phyloP scores from a whole-genome alignment of 805 yeast genomes.

The Barnettozyma botsteinii region DNA sequence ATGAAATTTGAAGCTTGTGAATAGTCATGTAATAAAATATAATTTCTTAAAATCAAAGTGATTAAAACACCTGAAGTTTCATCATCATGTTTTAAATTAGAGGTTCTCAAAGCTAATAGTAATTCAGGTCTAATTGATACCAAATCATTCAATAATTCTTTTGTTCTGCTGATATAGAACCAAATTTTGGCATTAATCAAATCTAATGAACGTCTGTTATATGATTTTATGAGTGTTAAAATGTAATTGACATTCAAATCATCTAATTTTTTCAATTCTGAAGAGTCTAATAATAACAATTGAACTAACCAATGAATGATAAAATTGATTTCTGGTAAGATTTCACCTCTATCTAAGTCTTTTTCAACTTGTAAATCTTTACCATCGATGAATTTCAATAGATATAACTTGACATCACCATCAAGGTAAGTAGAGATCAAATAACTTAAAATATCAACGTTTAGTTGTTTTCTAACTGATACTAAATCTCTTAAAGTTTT shows the following conservation, averaged over 20 bases:
- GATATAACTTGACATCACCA: constrained; percentile 34
- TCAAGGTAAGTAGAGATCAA: constrained; percentile 56
- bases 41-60: constrained; percentile 80
- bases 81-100: constrained; percentile 84
- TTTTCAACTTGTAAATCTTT: constrained; percentile 32
- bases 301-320: constrained; percentile 76
- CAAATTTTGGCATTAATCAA: constrained; percentile 84
- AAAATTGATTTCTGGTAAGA: constrained; percentile 75
- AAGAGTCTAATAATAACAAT: constrained; percentile 63
- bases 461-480: constrained; percentile 60
- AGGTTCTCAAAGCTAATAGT: constrained; percentile 73
- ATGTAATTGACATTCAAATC: constrained; percentile 47
- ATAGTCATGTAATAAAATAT: constrained; percentile 70
- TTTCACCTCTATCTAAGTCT: constrained; percentile 25
- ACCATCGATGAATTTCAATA: constrained; percentile 37
- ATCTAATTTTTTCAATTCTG: constrained; percentile 43
- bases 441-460: constrained; percentile 46
- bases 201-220: constrained; percentile 81
- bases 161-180: constrained; percentile 81
- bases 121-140: constrained; percentile 62
- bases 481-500: constrained; percentile 82
- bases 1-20: constrained; percentile 85
- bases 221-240: constrained; percentile 44
- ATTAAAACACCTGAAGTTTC: constrained; percentile 88
- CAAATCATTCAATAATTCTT: constrained; percentile 53